These are phyloP conservation scores for Thelonectria olida DNA, from an alignment of 2,329 filamentous ascomycete species.

Conservation along the genomic window DNA sequence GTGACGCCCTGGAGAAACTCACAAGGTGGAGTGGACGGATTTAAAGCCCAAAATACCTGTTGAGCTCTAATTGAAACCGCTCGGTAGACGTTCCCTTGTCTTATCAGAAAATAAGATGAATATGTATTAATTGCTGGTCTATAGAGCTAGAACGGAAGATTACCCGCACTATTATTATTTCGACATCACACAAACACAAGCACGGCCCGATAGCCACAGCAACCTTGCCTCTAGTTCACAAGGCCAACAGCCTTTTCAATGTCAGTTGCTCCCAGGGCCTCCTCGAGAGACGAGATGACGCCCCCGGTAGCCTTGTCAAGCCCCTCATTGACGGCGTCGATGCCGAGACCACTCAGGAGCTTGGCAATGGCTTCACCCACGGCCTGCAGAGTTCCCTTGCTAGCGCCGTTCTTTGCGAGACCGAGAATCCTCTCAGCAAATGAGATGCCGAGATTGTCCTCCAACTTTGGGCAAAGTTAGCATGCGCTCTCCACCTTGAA, in stretches of 20 bases:
- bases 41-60: no score
- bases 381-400: constrained; percentile 17
- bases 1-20: no score
- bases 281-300: constrained; percentile 9
- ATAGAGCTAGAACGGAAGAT: no score
- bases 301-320: constrained; percentile 18
- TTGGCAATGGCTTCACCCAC: constrained; percentile 15
- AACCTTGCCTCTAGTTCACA: neutral
- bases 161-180: no score
- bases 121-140: no score
- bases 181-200: no score
- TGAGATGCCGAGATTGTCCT: constrained; percentile 19
- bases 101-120: no score
- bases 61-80: no score
- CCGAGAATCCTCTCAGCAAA: constrained; percentile 24
- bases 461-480: constrained; percentile 6
- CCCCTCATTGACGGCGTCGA: constrained; percentile 11
- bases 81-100: no score
- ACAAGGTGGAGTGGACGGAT: no score
- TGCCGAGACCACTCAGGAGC: constrained; percentile 8
- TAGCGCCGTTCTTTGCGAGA: constrained; percentile 5
- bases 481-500: neutral
- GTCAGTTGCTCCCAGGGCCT: constrained; percentile 16
- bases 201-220: no score
- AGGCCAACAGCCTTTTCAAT: constrained; percentile 18